These are phyloP conservation scores for Ustilago lituana DNA, from an alignment of 1,284 basidiomycete species.

Conservation along the genomic window DNA sequence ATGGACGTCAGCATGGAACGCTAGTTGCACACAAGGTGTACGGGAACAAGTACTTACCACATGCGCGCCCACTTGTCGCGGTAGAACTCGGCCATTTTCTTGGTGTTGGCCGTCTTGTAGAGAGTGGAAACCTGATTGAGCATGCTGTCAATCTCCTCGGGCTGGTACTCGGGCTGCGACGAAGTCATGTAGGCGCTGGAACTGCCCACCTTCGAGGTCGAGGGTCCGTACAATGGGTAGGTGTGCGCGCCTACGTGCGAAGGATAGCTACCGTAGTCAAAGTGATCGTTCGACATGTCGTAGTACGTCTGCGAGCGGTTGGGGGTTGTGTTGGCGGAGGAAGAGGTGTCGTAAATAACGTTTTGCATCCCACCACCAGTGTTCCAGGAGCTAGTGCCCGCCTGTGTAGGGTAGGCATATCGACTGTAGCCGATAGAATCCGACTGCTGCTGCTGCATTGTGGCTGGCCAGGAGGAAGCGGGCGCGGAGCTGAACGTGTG, in stretches of 20 bases:
- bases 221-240: constrained; percentile 21
- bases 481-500: constrained; percentile 19
- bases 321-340: constrained; percentile 37
- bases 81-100: constrained; percentile 53
- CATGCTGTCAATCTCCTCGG: constrained; percentile 44
- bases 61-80: constrained; percentile 53
- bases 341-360: constrained; percentile 39
- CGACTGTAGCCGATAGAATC: constrained; percentile 20
- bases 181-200: constrained; percentile 17
- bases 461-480: constrained; percentile 7
- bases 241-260: constrained; percentile 23
- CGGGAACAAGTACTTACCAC: constrained; percentile 21
- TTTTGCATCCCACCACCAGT: constrained; percentile 22
- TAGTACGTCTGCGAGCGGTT: constrained; percentile 41
- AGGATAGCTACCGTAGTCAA: constrained; percentile 20
- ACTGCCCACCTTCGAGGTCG: constrained; percentile 19
- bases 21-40: no score
- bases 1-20: no score
- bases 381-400: constrained; percentile 17
- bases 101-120: constrained; percentile 51
- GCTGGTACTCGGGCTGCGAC: constrained; percentile 28
- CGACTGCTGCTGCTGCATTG: constrained; percentile 17
- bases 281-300: constrained; percentile 34
- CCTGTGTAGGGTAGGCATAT: constrained; percentile 29
- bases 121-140: constrained; percentile 43